Conservation (phyloP, 2,329 filamentous ascomycete genomes). For the Amauroascus verrucosus region DNA sequence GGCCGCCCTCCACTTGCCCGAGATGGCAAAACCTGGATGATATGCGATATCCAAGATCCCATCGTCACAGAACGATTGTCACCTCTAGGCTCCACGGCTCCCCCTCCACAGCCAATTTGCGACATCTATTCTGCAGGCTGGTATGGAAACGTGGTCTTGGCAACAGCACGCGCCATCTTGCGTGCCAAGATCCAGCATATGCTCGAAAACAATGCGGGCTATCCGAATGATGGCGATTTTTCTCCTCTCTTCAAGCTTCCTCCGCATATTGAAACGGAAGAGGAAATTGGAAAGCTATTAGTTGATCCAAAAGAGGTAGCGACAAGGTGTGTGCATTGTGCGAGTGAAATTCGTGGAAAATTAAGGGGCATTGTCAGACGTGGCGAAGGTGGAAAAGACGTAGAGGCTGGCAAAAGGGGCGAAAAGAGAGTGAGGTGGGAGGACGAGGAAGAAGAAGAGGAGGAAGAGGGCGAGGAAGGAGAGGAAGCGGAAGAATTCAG, state of each 20-base stretch:
- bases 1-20: constrained; percentile 57
- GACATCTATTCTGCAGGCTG: constrained; percentile 62
- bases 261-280: constrained; percentile 23
- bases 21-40: constrained; percentile 87
- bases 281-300: constrained; percentile 13
- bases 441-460: constrained; percentile 16
- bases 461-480: constrained; percentile 16
- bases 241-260: constrained; percentile 31
- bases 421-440: constrained; percentile 19
- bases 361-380: constrained; percentile 24
- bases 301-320: constrained; percentile 19
- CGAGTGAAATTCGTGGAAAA: constrained; percentile 29
- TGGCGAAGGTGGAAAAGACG: background rate
- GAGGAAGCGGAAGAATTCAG: constrained; percentile 11
- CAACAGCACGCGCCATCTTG: constrained; percentile 78
- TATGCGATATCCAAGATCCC: constrained; percentile 83
- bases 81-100: constrained; percentile 43
- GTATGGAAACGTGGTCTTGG: constrained; percentile 71
- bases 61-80: constrained; percentile 57
- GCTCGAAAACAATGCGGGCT: constrained; percentile 31
- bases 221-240: constrained; percentile 27
- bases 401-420: constrained; percentile 8
- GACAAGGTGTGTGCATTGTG: constrained; percentile 23
- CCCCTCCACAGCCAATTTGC: constrained; percentile 48
- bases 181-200: constrained; percentile 70